A percentile compares a stretch with the other conserved stretches of the same genome.
Conservation (phyloP, 2,329 filamentous ascomycete species). For the Fusarium xyrophilum region DNA sequence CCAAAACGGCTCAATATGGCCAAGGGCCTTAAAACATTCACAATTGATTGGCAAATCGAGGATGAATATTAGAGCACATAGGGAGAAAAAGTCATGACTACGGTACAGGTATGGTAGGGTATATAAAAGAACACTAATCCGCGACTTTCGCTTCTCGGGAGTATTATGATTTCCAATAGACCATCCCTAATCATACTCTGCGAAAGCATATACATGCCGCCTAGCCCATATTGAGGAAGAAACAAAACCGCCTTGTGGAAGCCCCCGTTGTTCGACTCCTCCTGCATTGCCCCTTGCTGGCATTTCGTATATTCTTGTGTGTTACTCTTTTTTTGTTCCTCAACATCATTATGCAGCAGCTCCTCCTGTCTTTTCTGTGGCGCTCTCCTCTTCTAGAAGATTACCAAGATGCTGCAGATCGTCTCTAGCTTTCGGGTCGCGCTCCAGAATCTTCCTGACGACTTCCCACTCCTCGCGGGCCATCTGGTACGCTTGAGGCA, state of each 20-base stretch:
- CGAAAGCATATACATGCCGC: not conserved
- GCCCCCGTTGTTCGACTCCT: constrained; percentile 10
- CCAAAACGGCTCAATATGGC: not conserved
- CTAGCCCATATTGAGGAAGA: not conserved
- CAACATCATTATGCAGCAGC: constrained; percentile 13
- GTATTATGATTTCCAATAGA: constrained; percentile 22
- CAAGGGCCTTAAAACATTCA: not conserved
- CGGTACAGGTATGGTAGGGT: not conserved
- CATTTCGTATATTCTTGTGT: constrained; percentile 1
- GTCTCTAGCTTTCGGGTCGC: constrained; percentile 68
- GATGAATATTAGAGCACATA: not conserved
- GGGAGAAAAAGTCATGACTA: not conserved
- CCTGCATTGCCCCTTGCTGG: constrained; percentile 9
- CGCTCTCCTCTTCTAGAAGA: constrained; percentile 60
- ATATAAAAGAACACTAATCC: not conserved
- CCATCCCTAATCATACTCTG: constrained; percentile 4
- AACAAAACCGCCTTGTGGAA: not conserved
- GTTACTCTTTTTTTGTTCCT: not conserved
- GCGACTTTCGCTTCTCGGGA: not conserved
- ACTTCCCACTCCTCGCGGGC: constrained; percentile 76
- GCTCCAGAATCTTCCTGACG: constrained; percentile 71
- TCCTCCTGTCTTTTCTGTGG: constrained; percentile 28
- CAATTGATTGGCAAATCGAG: not conserved
- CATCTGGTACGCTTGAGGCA: constrained; percentile 73
- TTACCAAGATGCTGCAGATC: constrained; percentile 65